These are phyloP conservation scores for Ceratocystis papillata DNA, from an alignment of 2,329 filamentous ascomycete genomes.

Conservation along the genomic window DNA sequence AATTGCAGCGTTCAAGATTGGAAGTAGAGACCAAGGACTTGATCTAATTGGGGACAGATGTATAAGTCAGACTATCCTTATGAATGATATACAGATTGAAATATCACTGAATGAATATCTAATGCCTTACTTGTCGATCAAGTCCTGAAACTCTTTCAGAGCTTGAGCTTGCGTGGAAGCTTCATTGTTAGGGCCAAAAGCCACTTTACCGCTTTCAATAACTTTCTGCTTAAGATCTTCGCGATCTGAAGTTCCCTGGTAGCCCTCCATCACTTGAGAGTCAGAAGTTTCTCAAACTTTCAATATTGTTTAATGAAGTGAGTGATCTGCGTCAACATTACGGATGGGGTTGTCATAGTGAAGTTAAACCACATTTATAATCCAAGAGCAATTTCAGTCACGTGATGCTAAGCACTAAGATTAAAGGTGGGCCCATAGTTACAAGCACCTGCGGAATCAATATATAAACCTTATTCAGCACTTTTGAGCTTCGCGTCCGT, in stretches of 20 bases:
- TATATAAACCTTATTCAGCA: too few relatives aligned
- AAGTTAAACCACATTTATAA: neutral
- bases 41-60: conserved; percentile 28
- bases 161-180: conserved; percentile 32
- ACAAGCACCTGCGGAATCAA: neutral
- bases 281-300: too few relatives aligned
- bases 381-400: neutral
- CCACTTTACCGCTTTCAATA: conserved; percentile 37
- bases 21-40: conserved; percentile 44
- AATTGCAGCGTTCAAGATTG: conserved; percentile 51
- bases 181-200: conserved; percentile 38
- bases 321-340: neutral
- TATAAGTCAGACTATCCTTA: neutral
- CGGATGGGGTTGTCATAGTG: too few relatives aligned
- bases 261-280: conserved; percentile 29
- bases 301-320: too few relatives aligned
- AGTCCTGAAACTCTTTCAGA: conserved; percentile 35
- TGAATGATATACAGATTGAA: neutral
- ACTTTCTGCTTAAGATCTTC: conserved; percentile 20
- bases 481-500: neutral
- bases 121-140: conserved; percentile 38
- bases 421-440: neutral
- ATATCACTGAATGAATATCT: neutral
- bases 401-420: neutral
- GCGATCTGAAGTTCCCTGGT: conserved; percentile 25